A percentile compares a stretch with the other conserved stretches of the same genome.
Evolutionary conservation across 257 asterid species (phyloP).

Genomic region (Fraxinus pennsylvanica): DNA sequence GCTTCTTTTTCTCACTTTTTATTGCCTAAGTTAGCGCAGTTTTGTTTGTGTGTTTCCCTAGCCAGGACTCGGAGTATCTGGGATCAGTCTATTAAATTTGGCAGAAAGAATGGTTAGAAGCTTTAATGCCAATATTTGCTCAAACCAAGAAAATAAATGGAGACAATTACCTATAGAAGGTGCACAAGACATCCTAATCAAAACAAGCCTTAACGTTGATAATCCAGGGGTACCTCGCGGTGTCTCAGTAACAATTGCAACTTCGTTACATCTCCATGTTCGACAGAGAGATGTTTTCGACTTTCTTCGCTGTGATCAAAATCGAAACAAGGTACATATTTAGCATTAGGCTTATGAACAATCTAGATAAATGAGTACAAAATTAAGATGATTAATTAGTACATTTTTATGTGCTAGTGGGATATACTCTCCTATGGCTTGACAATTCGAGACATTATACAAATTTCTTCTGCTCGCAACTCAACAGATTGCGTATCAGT

Average conservation of each 20-base stretch:
- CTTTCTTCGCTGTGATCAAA: conserved; percentile 38
- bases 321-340: conserved; percentile 40
- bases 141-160: conserved; percentile 44
- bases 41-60: neutral
- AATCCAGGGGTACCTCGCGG: conserved; percentile 39
- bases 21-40: neutral
- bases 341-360: neutral
- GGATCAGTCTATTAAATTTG: conserved; percentile 37
- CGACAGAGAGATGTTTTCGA: conserved; percentile 34
- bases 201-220: conserved; percentile 39
- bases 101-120: conserved; percentile 43
- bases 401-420: conserved; percentile 42
- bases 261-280: conserved; percentile 49
- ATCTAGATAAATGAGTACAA: neutral
- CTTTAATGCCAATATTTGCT: conserved; percentile 36
- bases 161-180: conserved; percentile 38
- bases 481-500: conserved; percentile 40
- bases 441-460: conserved; percentile 29
- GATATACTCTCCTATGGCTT: conserved; percentile 49
- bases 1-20: neutral
- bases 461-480: conserved; percentile 44
- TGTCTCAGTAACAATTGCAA: conserved; percentile 40
- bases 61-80: conserved; percentile 31
- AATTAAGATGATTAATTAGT: neutral
- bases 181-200: conserved; percentile 41